Base-by-base conservation (phyloP, 768 basidiomycete species). In the Tulasnella sp. region DNA sequence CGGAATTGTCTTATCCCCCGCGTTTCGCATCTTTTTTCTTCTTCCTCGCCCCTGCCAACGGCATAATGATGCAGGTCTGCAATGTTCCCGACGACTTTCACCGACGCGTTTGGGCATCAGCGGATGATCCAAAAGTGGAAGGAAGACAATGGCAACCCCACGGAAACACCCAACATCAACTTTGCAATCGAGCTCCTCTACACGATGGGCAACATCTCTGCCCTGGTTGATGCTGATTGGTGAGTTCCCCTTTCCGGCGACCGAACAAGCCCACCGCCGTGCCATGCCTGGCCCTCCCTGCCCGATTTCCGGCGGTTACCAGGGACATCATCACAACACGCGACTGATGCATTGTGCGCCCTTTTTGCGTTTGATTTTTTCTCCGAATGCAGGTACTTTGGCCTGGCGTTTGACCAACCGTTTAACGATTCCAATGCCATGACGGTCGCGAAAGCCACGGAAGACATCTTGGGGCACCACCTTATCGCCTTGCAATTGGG, bases 401-500 rank as follows among this genome's bases (percentile, higher is more conserved):
- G 87, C 24, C 82, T 86, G 22, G 83, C 86, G 1, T 81, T 81
- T 41, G 79, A 48, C 22, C 44, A 81, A 72, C 72, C 80, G 37
- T 50, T n/a, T 18, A 80, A 80, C 60, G 73, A 74, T 31, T 73
- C 80, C 40, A 78, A 78, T 48, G 78, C 78, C 24, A 41, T 72
- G 60, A 18, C 40, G 6, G 90, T 93, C 42, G 92, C 91, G 9
- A 88, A 90, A 83, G 85, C 89, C 58, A 90, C 90, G 5, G 89
- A 93, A 84, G 81, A 85, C 24, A 91, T 94, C 80, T 87, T 95
- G 1, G 94, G 94, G 1, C 86, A 89, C 75, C 88, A 90, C 81
- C 86, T 95, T 28, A 85, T 92, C n/a, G 94, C 92, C 0, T 85
- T 93, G 11, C 92, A 93, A 84, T 89, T 91, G 1, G 93, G 91